Evolutionary conservation across 306 rosid genomes (phyloP).

Genomic region (Arachis hypogaea): DNA sequence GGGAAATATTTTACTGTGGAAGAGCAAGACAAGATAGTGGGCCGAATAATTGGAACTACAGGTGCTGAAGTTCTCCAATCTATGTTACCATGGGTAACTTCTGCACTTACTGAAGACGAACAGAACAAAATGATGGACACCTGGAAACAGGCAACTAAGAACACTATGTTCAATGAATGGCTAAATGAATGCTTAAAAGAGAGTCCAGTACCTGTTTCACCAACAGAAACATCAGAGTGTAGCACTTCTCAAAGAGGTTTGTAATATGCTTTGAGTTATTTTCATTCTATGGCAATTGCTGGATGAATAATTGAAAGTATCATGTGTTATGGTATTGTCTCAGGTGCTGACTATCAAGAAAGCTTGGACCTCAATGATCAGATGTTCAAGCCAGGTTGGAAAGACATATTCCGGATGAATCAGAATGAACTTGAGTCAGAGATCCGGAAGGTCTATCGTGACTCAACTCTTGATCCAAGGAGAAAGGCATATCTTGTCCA

Average conservation of each 20-base stretch:
- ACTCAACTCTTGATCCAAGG: constrained; percentile 95
- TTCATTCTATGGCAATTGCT: constrained; percentile 29
- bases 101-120: constrained; percentile 97
- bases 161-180: constrained; percentile 99
- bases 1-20: constrained; percentile 92
- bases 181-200: constrained; percentile 96
- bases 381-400: constrained; percentile 99
- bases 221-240: constrained; percentile 56
- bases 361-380: constrained; percentile 83
- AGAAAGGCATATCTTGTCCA: constrained; percentile 97
- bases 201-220: constrained; percentile 60
- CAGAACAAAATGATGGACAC: constrained; percentile 98
- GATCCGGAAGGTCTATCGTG: constrained; percentile 95
- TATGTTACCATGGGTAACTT: constrained; percentile 98
- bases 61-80: constrained; percentile 99
- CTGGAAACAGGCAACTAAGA: constrained; percentile 98
- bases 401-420: constrained; percentile 99
- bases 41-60: constrained; percentile 96
- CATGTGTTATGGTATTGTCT: constrained; percentile 37
- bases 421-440: constrained; percentile 97
- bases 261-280: constrained; percentile 29
- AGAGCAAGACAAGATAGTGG: constrained; percentile 97
- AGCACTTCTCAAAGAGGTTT: constrained; percentile 69
- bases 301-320: constrained; percentile 28
- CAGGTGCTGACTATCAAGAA: constrained; percentile 79